Evolutionary conservation across 2,329 filamentous ascomycete genomes (phyloP).

Genomic region (Colletotrichum sp.): DNA sequence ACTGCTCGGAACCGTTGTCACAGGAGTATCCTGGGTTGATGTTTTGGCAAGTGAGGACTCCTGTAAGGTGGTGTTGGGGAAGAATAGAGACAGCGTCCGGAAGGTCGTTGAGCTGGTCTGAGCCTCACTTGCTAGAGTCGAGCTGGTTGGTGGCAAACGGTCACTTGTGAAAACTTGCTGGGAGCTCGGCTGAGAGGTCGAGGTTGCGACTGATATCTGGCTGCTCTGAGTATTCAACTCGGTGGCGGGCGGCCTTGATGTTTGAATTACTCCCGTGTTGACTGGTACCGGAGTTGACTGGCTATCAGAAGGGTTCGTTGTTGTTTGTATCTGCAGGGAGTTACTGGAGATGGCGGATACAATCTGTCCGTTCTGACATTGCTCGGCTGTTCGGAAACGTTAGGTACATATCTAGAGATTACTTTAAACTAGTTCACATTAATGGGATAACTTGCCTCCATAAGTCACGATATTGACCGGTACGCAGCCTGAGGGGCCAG

Average conservation of each 20-base stretch:
- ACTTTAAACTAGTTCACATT: not conserved
- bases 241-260: not conserved
- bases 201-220: not conserved
- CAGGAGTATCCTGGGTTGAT: not conserved
- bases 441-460: not conserved
- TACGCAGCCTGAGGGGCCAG: not conserved
- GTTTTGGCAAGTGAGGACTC: not conserved
- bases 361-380: not conserved
- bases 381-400: not conserved
- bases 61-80: not conserved
- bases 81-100: not conserved
- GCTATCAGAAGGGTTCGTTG: not conserved
- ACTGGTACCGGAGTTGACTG: not conserved
- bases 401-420: not conserved
- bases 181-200: not conserved
- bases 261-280: not conserved
- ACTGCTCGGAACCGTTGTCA: not conserved
- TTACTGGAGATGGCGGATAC: not conserved
- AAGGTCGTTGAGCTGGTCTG: not conserved
- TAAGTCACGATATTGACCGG: not conserved
- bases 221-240: not conserved
- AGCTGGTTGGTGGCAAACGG: not conserved
- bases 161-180: too few relatives aligned
- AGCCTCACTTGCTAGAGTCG: not conserved
- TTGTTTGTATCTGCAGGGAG: not conserved